Conservation (phyloP, 148 eudicot genomes). For the Chenopodium album region DNA sequence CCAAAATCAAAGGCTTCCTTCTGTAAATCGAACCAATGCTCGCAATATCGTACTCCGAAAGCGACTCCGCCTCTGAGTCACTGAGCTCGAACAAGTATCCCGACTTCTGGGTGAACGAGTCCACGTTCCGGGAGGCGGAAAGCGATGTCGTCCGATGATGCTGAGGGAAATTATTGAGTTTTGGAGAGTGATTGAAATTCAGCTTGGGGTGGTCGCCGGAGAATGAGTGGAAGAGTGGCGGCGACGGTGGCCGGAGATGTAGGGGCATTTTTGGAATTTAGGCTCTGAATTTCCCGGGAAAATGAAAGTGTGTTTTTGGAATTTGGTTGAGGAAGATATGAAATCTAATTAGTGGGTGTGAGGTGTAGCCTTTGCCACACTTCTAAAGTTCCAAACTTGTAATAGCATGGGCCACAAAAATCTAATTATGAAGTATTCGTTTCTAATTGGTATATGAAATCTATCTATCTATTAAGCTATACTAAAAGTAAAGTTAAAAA, state of each 20-base stretch:
- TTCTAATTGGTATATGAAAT: no score
- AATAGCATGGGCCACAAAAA: not conserved
- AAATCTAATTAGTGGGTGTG: not conserved
- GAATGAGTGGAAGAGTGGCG: constrained; percentile 13
- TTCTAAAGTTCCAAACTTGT: not conserved
- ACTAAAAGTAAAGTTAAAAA: no score
- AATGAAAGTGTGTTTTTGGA: no score
- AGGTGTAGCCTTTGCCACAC: not conserved
- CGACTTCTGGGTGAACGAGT: constrained; percentile 69
- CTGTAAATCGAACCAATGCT: constrained; percentile 54
- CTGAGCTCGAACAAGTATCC: constrained; percentile 76
- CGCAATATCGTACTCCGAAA: constrained; percentile 57
- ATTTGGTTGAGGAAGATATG: not conserved
- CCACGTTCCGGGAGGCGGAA: constrained; percentile 37
- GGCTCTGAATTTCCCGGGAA: not conserved
- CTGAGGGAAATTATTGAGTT: not conserved
- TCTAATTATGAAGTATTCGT: no score
- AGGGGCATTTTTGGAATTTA: constrained; percentile 19
- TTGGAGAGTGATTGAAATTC: not conserved
- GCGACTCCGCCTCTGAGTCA: constrained; percentile 59
- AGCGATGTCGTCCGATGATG: constrained; percentile 7
- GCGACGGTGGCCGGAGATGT: constrained; percentile 19
- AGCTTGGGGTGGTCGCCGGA: not conserved
- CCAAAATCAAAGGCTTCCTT: constrained; percentile 54
- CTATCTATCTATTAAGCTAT: no score